Base-by-base conservation (phyloP, 768 basidiomycete species). In the Agaricus bisporus region DNA sequence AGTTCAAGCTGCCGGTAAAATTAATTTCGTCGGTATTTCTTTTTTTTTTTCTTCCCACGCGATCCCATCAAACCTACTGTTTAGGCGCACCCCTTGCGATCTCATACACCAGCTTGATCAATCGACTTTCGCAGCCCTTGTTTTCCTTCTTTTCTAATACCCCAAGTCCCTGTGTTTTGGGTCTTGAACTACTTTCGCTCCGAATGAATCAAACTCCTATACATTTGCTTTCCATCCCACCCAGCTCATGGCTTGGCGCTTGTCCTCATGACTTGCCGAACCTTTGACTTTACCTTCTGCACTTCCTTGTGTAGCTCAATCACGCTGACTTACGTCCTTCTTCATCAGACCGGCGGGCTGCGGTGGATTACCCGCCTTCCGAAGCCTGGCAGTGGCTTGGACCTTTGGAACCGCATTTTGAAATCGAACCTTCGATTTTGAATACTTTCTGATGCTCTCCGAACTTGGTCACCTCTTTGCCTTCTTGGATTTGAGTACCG, bases 21-120 rank as follows among this genome's bases (percentile, higher is more conserved):
- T 63, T 59, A 55, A 59, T 56, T 41, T 54, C 49, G 49, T 32
- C 48, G 18, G 48, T n/a, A 22, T 20, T 42, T 48, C 3, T 10
- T 25, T 11, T 29, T 29, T 39, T 39, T 39, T 29, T 10, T 10
- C 20, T 54, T 54, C 53, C 46, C 53, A 54, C 53, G 53, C 51
- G 32, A 52, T 22, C 22, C 22, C 22, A 22, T 22, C 22, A 22
- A 22, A 22, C 22, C 22, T 22, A 25, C 37, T 11, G 29, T 18
- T 46, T 32, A 32, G 22, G 22, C 22, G 7, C 32, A 11, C 11
- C 32, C 4, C 8, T 11, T 11, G 32, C 32, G 7, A 11, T 6
- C 4, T 32, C 32, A 4, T 7, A 32, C 32, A 32, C 32, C 7
- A 2, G 32, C 32, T 7, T 32, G 4, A 7, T 32, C 32, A 32